Evolutionary conservation across 148 eudicot species (phyloP), one percentile per base, ranked within the genome.

Genomic region (Diospyros lotus): DNA sequence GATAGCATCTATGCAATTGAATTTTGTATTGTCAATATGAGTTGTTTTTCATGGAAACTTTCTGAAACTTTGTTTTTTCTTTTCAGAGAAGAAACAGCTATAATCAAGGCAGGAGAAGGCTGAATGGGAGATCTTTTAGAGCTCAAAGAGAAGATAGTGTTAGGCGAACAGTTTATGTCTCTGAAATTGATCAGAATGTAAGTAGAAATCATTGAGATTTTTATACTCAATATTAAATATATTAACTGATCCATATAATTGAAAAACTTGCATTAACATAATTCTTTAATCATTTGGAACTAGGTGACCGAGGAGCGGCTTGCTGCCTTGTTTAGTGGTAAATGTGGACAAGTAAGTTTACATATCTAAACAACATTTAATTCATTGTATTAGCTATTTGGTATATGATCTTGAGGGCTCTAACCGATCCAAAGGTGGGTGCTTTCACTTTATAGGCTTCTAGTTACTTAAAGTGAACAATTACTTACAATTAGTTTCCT

Each of bases 301-400:
- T 80, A 94, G 98, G 85, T 91, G 71, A 89, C 98, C 73, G 97
- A 94, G 81, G 98, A 91, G 84, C 87, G 81, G 75, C 94, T 94
- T 72, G 97, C 98, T 77, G 91, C 91, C 44, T 82, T 94, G 77
- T 94, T 94, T 80, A 86, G 82, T 77, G 66, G 81, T 79, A 74
- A 72, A 70, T 88, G 90, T 77, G 98, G 98, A 55, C 93, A 90
- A 80, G 98, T 94, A 87, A 88, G 87, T 83, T 62, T 71, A 46
- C 73, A 67, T 28, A 50, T 28, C 51, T 77, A 58, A 70, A 10
- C 12, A 5, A 9, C 52, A 73, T 38, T 77, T 42, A 50, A 54
- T 64, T 56, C 42, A 64, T 43, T 54, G 13, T 12, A 18, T 18
- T 51, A 51, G 28, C 38, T 45, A 10, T 39, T 51, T 73, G 75